A percentile compares a stretch with the other conserved stretches of the same genome.
Evolutionary conservation across 2,329 filamentous ascomycete genomes (phyloP).

Genomic region (Madurella fahalii): DNA sequence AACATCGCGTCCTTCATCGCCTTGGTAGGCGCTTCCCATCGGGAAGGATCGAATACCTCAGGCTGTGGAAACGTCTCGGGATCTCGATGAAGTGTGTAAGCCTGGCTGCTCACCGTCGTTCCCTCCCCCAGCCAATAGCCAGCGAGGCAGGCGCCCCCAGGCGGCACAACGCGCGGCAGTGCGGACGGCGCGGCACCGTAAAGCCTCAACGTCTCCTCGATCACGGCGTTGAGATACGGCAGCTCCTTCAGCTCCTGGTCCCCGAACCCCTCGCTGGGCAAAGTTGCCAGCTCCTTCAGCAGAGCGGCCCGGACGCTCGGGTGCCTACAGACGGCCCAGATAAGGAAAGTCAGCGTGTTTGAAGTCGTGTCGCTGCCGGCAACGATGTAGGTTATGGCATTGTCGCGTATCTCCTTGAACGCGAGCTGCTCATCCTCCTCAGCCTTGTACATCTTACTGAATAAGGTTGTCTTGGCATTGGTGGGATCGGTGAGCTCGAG

Average conservation of each 20-base stretch:
- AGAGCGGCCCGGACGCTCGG: conserved; percentile 21
- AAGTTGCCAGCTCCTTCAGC: conserved; percentile 23
- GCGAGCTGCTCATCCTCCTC: conserved; percentile 20
- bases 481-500: conserved; percentile 2
- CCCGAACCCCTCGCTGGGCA: conserved; percentile 21
- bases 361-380: conserved; percentile 39
- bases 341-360: conserved; percentile 37
- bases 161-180: conserved; percentile 28
- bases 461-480: conserved; percentile 21
- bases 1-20: background rate
- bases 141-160: conserved; percentile 27
- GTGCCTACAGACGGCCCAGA: conserved; percentile 28
- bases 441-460: conserved; percentile 26
- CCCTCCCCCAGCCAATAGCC: conserved; percentile 32
- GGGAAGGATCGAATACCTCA: conserved; percentile 13
- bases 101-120: conserved; percentile 30
- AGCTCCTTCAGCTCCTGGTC: conserved; percentile 31
- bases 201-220: conserved; percentile 32
- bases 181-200: conserved; percentile 30
- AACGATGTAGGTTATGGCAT: conserved; percentile 37
- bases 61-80: conserved; percentile 33
- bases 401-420: conserved; percentile 29
- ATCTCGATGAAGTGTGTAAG: conserved; percentile 20
- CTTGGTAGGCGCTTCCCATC: background rate
- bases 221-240: conserved; percentile 31